Evolutionary conservation across 139 green algal species (phyloP).

Genomic region (Mesotaenium endlicherianum): DNA sequence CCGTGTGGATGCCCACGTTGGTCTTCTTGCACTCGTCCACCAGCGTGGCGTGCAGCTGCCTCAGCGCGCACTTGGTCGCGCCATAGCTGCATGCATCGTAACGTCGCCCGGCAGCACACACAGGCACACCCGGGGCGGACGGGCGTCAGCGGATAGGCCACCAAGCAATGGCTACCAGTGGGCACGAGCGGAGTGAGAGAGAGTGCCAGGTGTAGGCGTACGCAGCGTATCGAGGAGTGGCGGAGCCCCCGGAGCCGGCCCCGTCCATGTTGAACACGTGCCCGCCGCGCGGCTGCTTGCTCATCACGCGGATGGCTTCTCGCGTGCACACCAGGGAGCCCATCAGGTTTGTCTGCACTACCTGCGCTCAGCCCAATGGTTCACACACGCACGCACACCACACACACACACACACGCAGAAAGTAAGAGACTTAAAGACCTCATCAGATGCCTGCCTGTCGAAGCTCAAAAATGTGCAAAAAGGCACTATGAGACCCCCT

Average conservation of each 20-base stretch:
- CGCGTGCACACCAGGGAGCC: conserved; percentile 71
- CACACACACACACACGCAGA: not conserved
- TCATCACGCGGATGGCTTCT: conserved; percentile 60
- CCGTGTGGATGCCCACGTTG: conserved; percentile 64
- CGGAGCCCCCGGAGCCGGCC: conserved; percentile 67
- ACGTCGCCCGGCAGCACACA: not conserved
- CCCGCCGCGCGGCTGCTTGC: conserved; percentile 59
- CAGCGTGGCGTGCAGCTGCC: conserved; percentile 28
- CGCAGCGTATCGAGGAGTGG: conserved; percentile 76
- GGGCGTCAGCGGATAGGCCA: not conserved
- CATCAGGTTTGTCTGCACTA: conserved; percentile 84
- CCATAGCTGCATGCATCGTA: conserved; percentile 21
- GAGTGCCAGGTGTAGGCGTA: conserved; percentile 1
- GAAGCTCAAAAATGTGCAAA: conserved; percentile 2
- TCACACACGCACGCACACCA: not conserved
- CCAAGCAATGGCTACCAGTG: not conserved
- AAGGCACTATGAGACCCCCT: not conserved
- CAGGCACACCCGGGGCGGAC: not conserved
- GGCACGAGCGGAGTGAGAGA: not conserved
- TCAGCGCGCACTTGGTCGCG: conserved; percentile 24
- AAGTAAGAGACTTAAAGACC: not conserved
- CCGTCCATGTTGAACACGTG: conserved; percentile 92
- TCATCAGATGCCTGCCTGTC: not conserved
- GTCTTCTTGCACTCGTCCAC: not conserved
- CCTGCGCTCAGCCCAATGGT: conserved; percentile 41